These are phyloP conservation scores for Laburnicola sp. DNA, from an alignment of 2,329 filamentous ascomycete species.

Conservation along the genomic window DNA sequence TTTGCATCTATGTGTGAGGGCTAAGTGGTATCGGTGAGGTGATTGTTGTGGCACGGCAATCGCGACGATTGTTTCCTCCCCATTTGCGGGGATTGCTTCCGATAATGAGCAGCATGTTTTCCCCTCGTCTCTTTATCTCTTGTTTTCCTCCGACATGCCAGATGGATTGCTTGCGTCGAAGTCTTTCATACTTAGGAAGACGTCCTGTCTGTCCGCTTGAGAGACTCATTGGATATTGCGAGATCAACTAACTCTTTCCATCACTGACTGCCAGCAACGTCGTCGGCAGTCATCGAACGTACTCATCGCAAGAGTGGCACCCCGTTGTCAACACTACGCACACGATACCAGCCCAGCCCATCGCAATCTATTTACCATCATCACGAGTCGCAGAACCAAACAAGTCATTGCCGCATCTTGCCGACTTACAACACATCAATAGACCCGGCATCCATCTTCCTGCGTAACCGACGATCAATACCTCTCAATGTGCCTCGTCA, in stretches of 20 bases:
- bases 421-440: too few species aligned
- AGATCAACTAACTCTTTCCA: too few species aligned
- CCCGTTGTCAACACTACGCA: conserved; percentile 5
- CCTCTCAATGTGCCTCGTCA: conserved; percentile 28
- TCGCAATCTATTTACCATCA: too few species aligned
- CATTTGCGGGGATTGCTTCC: background rate
- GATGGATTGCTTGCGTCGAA: background rate
- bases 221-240: background rate
- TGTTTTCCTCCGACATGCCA: background rate
- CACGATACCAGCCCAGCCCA: background rate
- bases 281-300: background rate
- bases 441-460: too few species aligned
- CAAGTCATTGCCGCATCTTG: too few species aligned
- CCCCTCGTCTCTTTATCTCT: background rate
- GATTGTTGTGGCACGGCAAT: conserved; percentile 21
- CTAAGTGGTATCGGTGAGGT: background rate
- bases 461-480: background rate
- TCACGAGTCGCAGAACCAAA: too few species aligned
- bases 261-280: background rate
- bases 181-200: background rate
- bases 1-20: background rate
- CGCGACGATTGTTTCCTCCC: conserved; percentile 10
- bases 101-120: background rate
- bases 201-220: background rate
- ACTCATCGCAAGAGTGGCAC: background rate